Base-by-base conservation (phyloP, 805 yeast species). In the Monosporozyma yasuniensis region DNA sequence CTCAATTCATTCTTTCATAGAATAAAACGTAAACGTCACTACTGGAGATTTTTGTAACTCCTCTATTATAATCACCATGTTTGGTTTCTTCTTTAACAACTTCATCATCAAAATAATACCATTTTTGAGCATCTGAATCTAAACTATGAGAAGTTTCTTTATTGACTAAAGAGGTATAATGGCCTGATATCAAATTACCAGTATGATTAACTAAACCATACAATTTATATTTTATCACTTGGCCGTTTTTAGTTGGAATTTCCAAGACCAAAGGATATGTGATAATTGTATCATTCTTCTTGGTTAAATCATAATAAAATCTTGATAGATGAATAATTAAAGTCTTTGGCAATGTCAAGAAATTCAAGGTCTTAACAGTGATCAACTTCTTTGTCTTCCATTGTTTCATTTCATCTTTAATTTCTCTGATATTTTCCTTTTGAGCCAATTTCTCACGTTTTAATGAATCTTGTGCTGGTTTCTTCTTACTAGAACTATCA, bases 301-400 rank as follows among this genome's bases (percentile, higher is more conserved):
- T 80, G 1, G 81, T 75, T 39, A 80, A 63, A 54, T 75, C 77
- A 58, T 71, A 75, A 60, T 58, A 66, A 67, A 91, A 91, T 56
- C 99, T 72, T 54, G 95, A 89, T 54, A 91, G 75, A 64, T 91
- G 96, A 42, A 91, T 78, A 21, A 91, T 82, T 51, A 91, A 72
- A 2, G 86, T 76, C 43, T 78, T 80, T 0, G 99, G 98, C 35
- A 91, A 68, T 43, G 91, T 72, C 2, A 96, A 81, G 45, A 91
- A 87, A 32, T 77, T 74, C 52, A 90, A 71, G 19, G 81, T 75
- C 64, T 93, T 91, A 18, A 84, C 72, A 47, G 93, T 81, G 27
- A 58, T 47, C 10, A 61, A 43, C 50, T 65, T 64, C 37, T 61
- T 63, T 9, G 42, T 44, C 11, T 50, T 52, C 55, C 54, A 52